Percentiles rank a stretch among this genome's conserved stretches.
phyloP scores from a whole-genome alignment of 768 basidiomycete genomes.

The Peribolospora baueri region DNA sequence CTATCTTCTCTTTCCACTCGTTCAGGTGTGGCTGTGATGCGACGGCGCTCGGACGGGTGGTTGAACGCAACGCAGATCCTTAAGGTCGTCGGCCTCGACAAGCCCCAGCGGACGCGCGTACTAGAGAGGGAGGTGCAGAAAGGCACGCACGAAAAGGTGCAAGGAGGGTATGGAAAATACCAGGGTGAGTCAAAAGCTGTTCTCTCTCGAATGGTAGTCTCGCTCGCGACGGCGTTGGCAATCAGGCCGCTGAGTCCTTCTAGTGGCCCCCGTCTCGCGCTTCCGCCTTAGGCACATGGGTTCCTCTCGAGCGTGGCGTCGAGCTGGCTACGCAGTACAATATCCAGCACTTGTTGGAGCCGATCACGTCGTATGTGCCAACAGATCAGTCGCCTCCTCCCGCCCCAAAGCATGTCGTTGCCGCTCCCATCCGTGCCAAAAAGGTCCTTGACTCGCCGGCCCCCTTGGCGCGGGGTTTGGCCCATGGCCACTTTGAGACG shows the following conservation, averaged over 20 bases:
- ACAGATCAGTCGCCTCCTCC: slow-evolving; percentile 58
- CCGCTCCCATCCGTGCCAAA: slow-evolving; percentile 25
- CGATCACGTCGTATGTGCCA: slow-evolving; percentile 83
- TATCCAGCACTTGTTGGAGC: slow-evolving; percentile 59
- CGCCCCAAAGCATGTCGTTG: slow-evolving; percentile 85
- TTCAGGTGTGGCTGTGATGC: slow-evolving; percentile 78
- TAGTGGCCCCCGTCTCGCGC: background rate
- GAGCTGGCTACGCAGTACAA: slow-evolving; percentile 74
- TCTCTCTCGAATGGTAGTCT: background rate
- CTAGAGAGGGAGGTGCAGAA: slow-evolving; percentile 96
- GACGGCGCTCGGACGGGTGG: slow-evolving; percentile 85
- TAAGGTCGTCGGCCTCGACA: slow-evolving; percentile 97
- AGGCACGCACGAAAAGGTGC: slow-evolving; percentile 95
- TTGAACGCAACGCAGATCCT: slow-evolving; percentile 89
- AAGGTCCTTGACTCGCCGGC: slow-evolving; percentile 2
- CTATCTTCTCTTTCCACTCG: slow-evolving; percentile 30
- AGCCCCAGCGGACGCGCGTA: slow-evolving; percentile 89
- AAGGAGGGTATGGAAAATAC: slow-evolving; percentile 98
- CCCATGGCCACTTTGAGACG: background rate
- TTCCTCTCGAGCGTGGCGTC: slow-evolving; percentile 76
- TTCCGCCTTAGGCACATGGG: slow-evolving; percentile 71
- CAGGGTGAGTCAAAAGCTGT: slow-evolving; percentile 41
- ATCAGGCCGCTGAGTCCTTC: background rate
- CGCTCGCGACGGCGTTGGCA: background rate
- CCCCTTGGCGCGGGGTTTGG: background rate